Conservation (phyloP, 345 rosid species). For the Citropsis articulata region DNA sequence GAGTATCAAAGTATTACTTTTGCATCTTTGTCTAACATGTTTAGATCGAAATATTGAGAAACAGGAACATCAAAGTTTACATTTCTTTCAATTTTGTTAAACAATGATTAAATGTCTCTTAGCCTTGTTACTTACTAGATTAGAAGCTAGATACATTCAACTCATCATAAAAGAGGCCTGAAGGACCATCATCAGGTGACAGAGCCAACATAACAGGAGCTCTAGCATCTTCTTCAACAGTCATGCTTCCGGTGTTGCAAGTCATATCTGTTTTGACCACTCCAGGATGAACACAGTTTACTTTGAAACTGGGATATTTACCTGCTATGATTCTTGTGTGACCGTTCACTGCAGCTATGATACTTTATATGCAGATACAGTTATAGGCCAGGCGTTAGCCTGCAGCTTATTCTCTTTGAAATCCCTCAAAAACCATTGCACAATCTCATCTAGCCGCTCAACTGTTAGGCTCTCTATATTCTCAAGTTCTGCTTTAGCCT, state of each 20-base stretch:
- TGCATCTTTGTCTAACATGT: background rate
- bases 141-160: slow-evolving; percentile 8
- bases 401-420: slow-evolving; percentile 11
- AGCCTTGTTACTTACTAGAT: background rate
- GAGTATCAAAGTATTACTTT: background rate
- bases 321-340: slow-evolving; percentile 6
- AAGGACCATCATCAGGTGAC: slow-evolving; percentile 12
- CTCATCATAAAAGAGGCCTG: slow-evolving; percentile 3
- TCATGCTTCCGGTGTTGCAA: background rate
- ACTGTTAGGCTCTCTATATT: background rate
- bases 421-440: slow-evolving; percentile 11
- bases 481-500: background rate
- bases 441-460: slow-evolving; percentile 18
- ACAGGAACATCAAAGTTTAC: background rate
- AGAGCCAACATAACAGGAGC: slow-evolving; percentile 20
- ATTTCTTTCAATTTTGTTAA: background rate
- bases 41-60: background rate
- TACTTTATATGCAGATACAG: slow-evolving; percentile 5
- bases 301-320: slow-evolving; percentile 4
- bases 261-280: slow-evolving; percentile 7
- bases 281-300: slow-evolving; percentile 16
- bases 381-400: slow-evolving; percentile 6
- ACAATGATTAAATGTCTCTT: background rate
- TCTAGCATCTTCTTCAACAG: slow-evolving; percentile 14
- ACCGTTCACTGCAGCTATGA: slow-evolving; percentile 5